phyloP scores from a whole-genome alignment of 2,329 filamentous ascomycete genomes.

The Leptographium procerum region DNA sequence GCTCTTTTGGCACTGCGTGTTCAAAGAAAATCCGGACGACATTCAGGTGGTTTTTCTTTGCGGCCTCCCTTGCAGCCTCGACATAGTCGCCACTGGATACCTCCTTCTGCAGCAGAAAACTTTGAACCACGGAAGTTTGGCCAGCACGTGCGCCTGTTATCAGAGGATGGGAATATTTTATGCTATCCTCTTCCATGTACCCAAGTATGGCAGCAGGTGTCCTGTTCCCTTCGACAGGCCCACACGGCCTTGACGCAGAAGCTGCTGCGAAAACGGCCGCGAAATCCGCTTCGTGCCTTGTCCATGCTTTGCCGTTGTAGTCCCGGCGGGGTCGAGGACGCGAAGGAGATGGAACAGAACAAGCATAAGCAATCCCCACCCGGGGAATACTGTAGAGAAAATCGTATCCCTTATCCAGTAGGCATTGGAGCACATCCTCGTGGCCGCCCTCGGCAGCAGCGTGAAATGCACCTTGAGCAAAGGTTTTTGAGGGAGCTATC shows the following conservation, averaged over 20 bases:
- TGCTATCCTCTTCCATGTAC: not conserved
- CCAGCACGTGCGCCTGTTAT: too few relatives aligned
- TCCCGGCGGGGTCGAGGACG: not conserved
- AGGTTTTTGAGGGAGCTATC: not conserved
- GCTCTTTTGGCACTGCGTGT: not conserved
- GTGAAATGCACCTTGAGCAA: not conserved
- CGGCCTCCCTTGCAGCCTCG: too few relatives aligned
- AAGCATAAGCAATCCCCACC: not conserved
- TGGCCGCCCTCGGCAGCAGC: not conserved
- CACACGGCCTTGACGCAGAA: not conserved
- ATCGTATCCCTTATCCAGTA: not conserved
- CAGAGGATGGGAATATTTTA: too few relatives aligned
- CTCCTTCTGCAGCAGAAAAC: not conserved
- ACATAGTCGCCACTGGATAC: not conserved
- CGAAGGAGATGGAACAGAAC: not conserved
- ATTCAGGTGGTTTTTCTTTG: not conserved
- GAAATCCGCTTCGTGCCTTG: not conserved
- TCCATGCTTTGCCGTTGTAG: not conserved
- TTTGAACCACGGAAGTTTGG: too few relatives aligned
- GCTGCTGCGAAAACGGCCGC: not conserved
- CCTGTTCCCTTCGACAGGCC: not conserved
- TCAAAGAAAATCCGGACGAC: not conserved
- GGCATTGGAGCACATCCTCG: not conserved
- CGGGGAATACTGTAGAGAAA: too few relatives aligned
- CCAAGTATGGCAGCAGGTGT: not conserved